These are phyloP conservation scores for Fusarium stilboides DNA, from an alignment of 2,329 filamentous ascomycete species.

Conservation along the genomic window DNA sequence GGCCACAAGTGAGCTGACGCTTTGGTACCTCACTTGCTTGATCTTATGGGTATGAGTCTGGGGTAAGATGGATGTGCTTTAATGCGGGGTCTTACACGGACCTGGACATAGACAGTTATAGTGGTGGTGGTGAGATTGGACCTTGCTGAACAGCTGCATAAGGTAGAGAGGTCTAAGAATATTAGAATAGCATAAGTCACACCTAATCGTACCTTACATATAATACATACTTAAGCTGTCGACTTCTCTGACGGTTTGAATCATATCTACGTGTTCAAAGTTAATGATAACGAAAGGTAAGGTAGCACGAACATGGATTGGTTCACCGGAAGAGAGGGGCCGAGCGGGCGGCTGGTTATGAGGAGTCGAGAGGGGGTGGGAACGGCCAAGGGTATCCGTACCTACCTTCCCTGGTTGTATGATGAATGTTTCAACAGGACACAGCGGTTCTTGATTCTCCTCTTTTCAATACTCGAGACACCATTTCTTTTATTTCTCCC, in stretches of 20 bases:
- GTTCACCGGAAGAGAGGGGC: constrained; percentile 43
- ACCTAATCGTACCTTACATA: no score
- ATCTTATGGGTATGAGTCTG: not conserved
- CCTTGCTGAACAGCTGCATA: not conserved
- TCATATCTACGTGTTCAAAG: not conserved
- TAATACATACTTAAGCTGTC: not conserved
- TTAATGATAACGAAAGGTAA: constrained; percentile 30
- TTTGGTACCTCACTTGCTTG: constrained; percentile 4
- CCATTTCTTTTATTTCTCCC: not conserved
- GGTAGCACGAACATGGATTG: constrained; percentile 28
- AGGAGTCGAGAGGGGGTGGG: constrained; percentile 35
- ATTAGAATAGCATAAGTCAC: not conserved
- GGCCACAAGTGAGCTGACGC: constrained; percentile 8
- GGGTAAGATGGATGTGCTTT: constrained; percentile 3
- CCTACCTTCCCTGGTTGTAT: constrained; percentile 19
- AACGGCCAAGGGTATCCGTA: constrained; percentile 7
- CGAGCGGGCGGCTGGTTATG: constrained; percentile 36
- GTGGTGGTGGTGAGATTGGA: constrained; percentile 4
- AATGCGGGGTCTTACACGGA: constrained; percentile 7
- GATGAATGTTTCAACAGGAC: constrained; percentile 39
- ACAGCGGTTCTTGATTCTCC: constrained; percentile 24
- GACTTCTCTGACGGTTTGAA: not conserved
- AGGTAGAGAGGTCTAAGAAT: not conserved
- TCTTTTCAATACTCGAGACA: constrained; percentile 11
- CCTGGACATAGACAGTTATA: not conserved